Evolutionary conservation across 2,329 filamentous ascomycete species (phyloP).

Genomic region (Coniella lustricola): DNA sequence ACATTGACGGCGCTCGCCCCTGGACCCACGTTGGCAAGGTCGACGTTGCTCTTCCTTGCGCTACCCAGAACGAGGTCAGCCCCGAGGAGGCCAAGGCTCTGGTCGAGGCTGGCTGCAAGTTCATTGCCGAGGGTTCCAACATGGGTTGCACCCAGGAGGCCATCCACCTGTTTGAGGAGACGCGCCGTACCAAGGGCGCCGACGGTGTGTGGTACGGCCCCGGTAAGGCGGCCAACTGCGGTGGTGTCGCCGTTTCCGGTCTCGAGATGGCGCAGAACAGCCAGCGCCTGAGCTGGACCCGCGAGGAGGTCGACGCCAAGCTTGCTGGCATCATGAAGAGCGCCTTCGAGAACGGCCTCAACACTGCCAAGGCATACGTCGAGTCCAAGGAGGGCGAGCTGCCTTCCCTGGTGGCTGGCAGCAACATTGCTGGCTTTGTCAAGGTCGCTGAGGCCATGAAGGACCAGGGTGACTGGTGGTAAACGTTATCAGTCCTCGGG

Average conservation of each 20-base stretch:
- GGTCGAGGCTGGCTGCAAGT: conserved; percentile 67
- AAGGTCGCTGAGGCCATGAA: conserved; percentile 94
- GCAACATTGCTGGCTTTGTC: conserved; percentile 95
- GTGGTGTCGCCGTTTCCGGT: conserved; percentile 93
- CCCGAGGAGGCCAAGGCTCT: conserved; percentile 82
- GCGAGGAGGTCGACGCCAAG: conserved; percentile 83
- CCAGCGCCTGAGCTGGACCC: conserved; percentile 70
- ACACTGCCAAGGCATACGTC: conserved; percentile 86
- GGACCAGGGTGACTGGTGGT: conserved; percentile 94
- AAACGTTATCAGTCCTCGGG: conserved; percentile 5
- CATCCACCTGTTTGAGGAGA: conserved; percentile 84
- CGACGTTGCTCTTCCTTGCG: conserved; percentile 85
- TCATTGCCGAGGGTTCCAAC: conserved; percentile 95
- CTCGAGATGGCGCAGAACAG: conserved; percentile 99
- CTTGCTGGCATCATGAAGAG: conserved; percentile 93
- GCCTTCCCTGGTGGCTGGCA: conserved; percentile 83
- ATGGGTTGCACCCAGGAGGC: conserved; percentile 98
- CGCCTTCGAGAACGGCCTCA: conserved; percentile 82
- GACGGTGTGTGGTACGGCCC: conserved; percentile 89
- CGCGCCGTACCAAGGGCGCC: conserved; percentile 61
- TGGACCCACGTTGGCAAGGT: conserved; percentile 87
- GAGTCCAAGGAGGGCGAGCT: conserved; percentile 71
- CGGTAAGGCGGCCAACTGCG: conserved; percentile 94
- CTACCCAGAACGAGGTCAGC: conserved; percentile 96
- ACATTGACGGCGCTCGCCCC: conserved; percentile 78